Percentiles rank a stretch among this genome's conserved stretches.
Conservation (phyloP, 1,284 basidiomycete species). For the Sporisorium exsertum region DNA sequence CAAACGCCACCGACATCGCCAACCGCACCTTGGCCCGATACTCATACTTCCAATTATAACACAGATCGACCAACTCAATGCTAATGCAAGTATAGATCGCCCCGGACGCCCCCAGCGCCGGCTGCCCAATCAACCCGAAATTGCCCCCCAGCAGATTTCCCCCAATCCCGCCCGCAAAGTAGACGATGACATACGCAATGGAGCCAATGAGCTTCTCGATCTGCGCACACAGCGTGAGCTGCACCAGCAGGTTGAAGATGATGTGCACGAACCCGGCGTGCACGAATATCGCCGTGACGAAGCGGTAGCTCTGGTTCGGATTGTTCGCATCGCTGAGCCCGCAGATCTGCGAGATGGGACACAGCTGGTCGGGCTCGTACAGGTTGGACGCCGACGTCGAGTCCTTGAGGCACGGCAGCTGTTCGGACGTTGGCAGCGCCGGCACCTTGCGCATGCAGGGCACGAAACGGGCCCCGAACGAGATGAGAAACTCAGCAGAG, state of each 20-base stretch:
- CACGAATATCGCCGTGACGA: constrained; percentile 75
- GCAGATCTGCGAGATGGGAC: constrained; percentile 84
- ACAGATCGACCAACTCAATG: constrained; percentile 82
- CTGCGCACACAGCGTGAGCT: constrained; percentile 81
- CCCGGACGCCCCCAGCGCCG: constrained; percentile 89
- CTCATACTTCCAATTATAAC: constrained; percentile 88
- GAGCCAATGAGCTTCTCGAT: constrained; percentile 76
- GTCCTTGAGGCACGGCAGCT: constrained; percentile 75
- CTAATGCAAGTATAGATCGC: constrained; percentile 93
- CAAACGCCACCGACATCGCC: constrained; percentile 83
- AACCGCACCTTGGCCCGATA: constrained; percentile 72
- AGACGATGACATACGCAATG: constrained; percentile 81
- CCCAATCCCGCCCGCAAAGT: constrained; percentile 89
- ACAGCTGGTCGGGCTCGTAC: constrained; percentile 71
- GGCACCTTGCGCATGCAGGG: constrained; percentile 80
- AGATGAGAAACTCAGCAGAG: constrained; percentile 83
- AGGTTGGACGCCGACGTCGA: constrained; percentile 69
- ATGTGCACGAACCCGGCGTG: constrained; percentile 90
- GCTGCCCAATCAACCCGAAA: constrained; percentile 85
- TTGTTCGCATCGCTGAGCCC: constrained; percentile 76
- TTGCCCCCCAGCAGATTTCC: constrained; percentile 82
- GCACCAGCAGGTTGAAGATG: constrained; percentile 87
- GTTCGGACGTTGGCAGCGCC: constrained; percentile 71
- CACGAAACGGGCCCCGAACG: constrained; percentile 88
- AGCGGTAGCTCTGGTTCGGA: constrained; percentile 89